phyloP scores from a whole-genome alignment of 139 green algal genomes.

The Chlamydomonas eustigma region DNA sequence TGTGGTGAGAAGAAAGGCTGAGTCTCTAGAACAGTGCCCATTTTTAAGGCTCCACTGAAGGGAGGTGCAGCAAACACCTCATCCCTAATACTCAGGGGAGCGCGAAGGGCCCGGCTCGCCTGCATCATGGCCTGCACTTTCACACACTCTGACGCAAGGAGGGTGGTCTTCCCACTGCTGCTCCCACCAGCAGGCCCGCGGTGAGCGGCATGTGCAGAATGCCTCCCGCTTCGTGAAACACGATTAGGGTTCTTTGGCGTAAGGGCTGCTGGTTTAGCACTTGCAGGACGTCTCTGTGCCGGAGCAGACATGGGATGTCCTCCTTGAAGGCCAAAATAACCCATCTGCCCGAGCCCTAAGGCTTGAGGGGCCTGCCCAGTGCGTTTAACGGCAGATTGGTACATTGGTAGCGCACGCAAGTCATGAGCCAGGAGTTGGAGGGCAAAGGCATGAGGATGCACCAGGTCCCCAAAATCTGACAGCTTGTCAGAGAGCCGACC shows the following conservation, averaged over 20 bases:
- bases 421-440: conserved; percentile 37
- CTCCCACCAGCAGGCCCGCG: too few species aligned
- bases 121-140: conserved; percentile 2
- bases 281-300: neutral
- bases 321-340: neutral
- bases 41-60: too few species aligned
- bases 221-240: too few species aligned
- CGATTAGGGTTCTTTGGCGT: too few species aligned
- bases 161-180: too few species aligned
- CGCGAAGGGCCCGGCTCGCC: neutral
- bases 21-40: too few species aligned
- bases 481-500: neutral
- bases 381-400: conserved; percentile 2
- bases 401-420: conserved; percentile 25
- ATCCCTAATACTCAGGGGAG: neutral
- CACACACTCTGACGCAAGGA: too few species aligned
- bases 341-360: neutral
- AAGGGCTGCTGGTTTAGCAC: neutral
- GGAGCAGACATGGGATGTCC: neutral
- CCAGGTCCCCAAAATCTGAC: conserved; percentile 12
- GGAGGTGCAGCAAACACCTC: neutral
- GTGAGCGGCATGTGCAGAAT: too few species aligned
- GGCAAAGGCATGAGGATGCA: conserved; percentile 35
- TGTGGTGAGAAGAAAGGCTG: too few species aligned
- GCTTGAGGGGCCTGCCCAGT: neutral